Base-by-base conservation (phyloP, 495 filamentous ascomycete species). In the Aeminium ludgeri region DNA sequence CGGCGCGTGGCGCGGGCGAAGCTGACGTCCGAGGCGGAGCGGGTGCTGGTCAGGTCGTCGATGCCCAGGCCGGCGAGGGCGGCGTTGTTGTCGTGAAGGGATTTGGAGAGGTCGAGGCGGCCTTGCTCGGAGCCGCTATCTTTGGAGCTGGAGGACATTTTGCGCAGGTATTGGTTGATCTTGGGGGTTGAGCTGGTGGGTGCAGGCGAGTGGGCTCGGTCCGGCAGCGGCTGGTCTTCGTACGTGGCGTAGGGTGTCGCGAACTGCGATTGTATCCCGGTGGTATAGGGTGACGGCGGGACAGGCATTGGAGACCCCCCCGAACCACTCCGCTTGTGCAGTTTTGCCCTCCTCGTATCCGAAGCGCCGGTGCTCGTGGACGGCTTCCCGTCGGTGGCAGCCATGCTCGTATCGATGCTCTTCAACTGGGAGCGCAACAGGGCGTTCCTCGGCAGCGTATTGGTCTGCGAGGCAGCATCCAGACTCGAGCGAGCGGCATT, bases 121-220 rank as follows among this genome's bases (percentile, higher is more conserved):
- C 69, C 46, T 65, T 65, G 7, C 60, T 61, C 15, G 3, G 16
- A 2, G 17, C 12, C 15, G n/a, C n/a, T n/a, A 2, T 43, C 43
- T 15, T 42, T 19, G 10, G 35, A 44, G 3, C 27, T n/a, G 1
- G 42, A 25, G 2, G 70, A 66, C 32, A 67, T 54, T 45, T 70
- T 74, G 19, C 67, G 66, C n/a, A 73, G 51, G 15, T 74, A 62
- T 8, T 72, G 71, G 49, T 76, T 77, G 45, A 69, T 68, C 46
- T 72, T 67, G 0, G 61, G 58, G 30, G 50, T 44, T 1, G 51
- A 48, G 16, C 41, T 50, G 18, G 50, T 27, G n/a, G 48, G 29
- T 1, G 39, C 44, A 7, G 33, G 41, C 30, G 32, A 19, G 44
- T 20, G 20, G 41, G 33, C 11, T 33, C 34, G 31, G 42, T 30